phyloP scores from a whole-genome alignment of 2,329 filamentous ascomycete species.

The Cryphonectria carpinicola region DNA sequence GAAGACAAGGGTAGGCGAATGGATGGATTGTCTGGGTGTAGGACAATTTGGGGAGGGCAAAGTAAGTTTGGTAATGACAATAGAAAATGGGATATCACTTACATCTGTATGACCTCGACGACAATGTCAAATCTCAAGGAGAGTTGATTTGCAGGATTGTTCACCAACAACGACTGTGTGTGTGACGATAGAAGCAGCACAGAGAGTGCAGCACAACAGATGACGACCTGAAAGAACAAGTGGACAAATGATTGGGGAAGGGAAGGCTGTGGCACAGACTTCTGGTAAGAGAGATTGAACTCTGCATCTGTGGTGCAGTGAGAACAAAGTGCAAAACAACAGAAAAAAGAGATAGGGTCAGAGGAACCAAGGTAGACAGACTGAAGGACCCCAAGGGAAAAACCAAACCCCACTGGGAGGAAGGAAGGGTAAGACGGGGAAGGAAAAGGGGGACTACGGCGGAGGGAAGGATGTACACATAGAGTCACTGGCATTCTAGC shows the following conservation, averaged over 20 bases:
- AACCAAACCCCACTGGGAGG: background rate
- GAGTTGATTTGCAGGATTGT: background rate
- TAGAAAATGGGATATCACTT: background rate
- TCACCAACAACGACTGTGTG: background rate
- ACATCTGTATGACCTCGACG: background rate
- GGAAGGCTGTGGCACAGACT: background rate
- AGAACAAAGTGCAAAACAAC: background rate
- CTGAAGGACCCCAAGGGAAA: background rate
- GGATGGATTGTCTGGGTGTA: background rate
- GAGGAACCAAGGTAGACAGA: background rate
- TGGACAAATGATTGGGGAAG: background rate
- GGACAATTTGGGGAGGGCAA: background rate
- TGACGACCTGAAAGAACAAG: background rate
- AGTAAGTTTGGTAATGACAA: background rate
- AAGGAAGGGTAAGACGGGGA: background rate
- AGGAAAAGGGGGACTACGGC: background rate
- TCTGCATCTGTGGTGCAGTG: background rate
- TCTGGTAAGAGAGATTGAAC: background rate
- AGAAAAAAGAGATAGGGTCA: background rate
- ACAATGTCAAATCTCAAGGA: background rate
- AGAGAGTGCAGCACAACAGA: conserved; percentile 8
- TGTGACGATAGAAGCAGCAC: conserved; percentile 3
- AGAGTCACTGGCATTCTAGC: background rate
- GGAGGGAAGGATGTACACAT: background rate
- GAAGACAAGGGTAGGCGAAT: background rate